phyloP scores from a whole-genome alignment of 306 rosid genomes.

The Pterocarpus santalinus region DNA sequence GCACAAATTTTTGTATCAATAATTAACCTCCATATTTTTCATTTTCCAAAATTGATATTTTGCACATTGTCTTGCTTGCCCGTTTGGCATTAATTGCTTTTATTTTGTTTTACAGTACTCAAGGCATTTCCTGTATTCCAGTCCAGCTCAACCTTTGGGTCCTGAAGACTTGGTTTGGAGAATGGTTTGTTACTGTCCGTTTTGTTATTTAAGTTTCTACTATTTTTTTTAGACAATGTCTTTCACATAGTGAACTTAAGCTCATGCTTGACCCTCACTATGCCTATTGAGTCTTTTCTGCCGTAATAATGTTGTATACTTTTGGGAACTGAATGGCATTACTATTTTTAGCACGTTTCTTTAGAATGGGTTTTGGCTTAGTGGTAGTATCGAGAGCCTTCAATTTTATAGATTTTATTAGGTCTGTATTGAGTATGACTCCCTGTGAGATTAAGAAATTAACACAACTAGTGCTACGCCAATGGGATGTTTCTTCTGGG shows the following conservation, averaged over 20 bases:
- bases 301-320: not conserved
- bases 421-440: not conserved
- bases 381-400: not conserved
- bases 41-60: conserved; percentile 25
- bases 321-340: conserved; percentile 7
- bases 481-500: conserved; percentile 3
- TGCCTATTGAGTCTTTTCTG: conserved; percentile 19
- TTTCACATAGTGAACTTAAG: conserved; percentile 15
- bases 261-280: conserved; percentile 18
- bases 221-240: conserved; percentile 11
- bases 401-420: not conserved
- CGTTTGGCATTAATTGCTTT: conserved; percentile 31
- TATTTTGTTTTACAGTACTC: conserved; percentile 66
- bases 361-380: conserved; percentile 17
- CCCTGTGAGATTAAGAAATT: not conserved
- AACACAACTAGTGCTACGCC: not conserved
- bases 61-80: conserved; percentile 26
- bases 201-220: conserved; percentile 1
- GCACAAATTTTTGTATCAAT: conserved; percentile 1
- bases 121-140: conserved; percentile 85
- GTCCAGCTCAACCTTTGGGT: conserved; percentile 95
- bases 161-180: conserved; percentile 97
- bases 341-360: not conserved
- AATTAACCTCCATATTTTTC: conserved; percentile 21
- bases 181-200: conserved; percentile 72